Evolutionary conservation across 108 stramenopile genomes (phyloP).

Genomic region (Tribonema minus): DNA sequence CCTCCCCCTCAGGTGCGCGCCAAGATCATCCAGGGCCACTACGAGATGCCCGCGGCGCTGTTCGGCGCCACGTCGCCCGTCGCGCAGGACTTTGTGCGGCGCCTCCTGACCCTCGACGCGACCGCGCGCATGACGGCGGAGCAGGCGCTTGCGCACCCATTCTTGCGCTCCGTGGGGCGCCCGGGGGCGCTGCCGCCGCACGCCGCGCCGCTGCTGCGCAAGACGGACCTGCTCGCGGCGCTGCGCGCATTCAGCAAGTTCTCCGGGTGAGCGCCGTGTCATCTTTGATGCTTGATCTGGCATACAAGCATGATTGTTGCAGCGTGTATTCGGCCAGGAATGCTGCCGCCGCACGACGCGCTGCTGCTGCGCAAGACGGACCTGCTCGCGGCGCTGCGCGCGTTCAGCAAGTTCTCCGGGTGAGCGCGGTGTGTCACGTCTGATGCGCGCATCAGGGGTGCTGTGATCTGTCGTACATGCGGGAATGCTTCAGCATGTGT

Average conservation of each 20-base stretch:
- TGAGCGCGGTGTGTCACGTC: too few species aligned
- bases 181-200: too few species aligned
- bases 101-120: slow-evolving; percentile 25
- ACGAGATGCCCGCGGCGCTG: slow-evolving; percentile 27
- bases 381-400: slow-evolving; percentile 2
- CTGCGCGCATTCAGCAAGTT: slow-evolving; percentile 32
- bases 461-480: too few species aligned
- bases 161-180: too few species aligned
- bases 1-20: slow-evolving; percentile 3
- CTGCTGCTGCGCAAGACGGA: neutral
- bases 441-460: too few species aligned
- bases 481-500: too few species aligned
- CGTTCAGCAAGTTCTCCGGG: slow-evolving; percentile 38
- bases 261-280: too few species aligned
- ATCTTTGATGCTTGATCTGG: too few species aligned
- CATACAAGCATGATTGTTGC: too few species aligned
- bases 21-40: slow-evolving; percentile 21
- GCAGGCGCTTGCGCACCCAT: slow-evolving; percentile 44
- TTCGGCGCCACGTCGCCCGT: neutral
- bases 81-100: slow-evolving; percentile 36
- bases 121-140: slow-evolving; percentile 45
- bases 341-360: neutral
- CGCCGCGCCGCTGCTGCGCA: neutral
- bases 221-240: neutral
- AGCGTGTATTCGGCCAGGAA: too few species aligned